Evolutionary conservation across 495 filamentous ascomycete species (phyloP).

Genomic region (Wilcoxina mikolae): DNA sequence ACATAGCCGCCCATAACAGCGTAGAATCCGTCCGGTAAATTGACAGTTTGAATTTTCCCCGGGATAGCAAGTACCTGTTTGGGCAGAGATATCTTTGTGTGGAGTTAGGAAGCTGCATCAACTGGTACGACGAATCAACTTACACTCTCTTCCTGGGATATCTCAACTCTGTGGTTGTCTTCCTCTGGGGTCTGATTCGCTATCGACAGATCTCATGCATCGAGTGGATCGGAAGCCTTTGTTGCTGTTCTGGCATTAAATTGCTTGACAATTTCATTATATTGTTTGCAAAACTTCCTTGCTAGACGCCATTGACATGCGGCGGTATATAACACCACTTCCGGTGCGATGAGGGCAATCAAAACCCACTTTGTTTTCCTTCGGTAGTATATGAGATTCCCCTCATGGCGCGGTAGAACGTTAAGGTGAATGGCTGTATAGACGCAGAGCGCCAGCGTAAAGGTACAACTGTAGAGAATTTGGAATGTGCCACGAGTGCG

Average conservation of each 20-base stretch:
- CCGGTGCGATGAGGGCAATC: slow-evolving; percentile 9
- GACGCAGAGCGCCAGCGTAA: slow-evolving; percentile 21
- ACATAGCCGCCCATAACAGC: slow-evolving; percentile 26
- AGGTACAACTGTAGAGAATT: slow-evolving; percentile 16
- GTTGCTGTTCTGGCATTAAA: not conserved
- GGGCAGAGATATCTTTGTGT: not conserved
- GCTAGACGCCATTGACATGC: not conserved
- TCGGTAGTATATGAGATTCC: not conserved
- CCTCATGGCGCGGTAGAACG: not conserved
- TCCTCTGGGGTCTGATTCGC: no score
- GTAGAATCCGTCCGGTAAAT: slow-evolving; percentile 6
- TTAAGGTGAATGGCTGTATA: slow-evolving; percentile 15
- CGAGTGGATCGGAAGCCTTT: no score
- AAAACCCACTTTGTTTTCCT: slow-evolving; percentile 5
- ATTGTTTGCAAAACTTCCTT: not conserved
- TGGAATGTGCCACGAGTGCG: slow-evolving; percentile 17
- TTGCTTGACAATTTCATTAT: not conserved
- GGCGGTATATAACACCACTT: slow-evolving; percentile 2
- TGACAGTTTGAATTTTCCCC: not conserved
- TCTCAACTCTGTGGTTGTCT: not conserved
- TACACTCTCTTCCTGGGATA: not conserved
- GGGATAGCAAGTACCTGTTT: no score
- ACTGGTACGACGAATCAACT: not conserved
- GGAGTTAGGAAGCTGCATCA: no score
- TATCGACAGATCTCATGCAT: no score